Percentiles rank a stretch among this genome's conserved stretches.
Conservation (phyloP, 1,284 basidiomycete species). For the Singerocomus rubriflavus region DNA sequence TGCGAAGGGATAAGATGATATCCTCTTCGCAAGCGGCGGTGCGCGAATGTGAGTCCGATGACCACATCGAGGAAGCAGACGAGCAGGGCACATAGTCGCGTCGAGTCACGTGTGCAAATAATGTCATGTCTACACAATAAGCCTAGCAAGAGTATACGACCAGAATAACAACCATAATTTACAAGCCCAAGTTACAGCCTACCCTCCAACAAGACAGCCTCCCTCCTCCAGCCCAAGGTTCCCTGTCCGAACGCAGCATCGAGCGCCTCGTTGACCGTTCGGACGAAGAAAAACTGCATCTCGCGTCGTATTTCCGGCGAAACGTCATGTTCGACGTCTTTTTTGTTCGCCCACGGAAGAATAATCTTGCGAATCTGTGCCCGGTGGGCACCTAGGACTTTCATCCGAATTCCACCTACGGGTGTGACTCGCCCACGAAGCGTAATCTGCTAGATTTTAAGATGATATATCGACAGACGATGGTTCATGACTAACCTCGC, state of each 20-base stretch:
- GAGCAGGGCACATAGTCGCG: slow-evolving; percentile 16
- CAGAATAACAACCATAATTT: too few relatives aligned
- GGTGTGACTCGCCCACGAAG: slow-evolving; percentile 75
- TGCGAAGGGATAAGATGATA: slow-evolving; percentile 65
- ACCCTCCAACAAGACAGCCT: slow-evolving; percentile 51
- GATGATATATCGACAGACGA: background rate
- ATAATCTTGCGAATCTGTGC: slow-evolving; percentile 80
- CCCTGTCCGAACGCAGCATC: slow-evolving; percentile 77
- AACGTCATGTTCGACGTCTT: slow-evolving; percentile 84
- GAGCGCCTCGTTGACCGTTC: slow-evolving; percentile 74
- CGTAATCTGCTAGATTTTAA: slow-evolving; percentile 52
- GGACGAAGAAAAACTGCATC: slow-evolving; percentile 78
- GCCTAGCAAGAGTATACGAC: too few relatives aligned
- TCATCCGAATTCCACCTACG: slow-evolving; percentile 67
- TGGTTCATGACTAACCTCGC: slow-evolving; percentile 51
- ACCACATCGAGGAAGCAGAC: slow-evolving; percentile 48
- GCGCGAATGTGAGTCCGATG: slow-evolving; percentile 48
- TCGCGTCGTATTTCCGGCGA: slow-evolving; percentile 66
- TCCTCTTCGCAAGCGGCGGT: slow-evolving; percentile 67
- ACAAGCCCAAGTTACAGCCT: slow-evolving; percentile 39
- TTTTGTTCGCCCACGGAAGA: slow-evolving; percentile 77
- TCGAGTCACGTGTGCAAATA: slow-evolving; percentile 25
- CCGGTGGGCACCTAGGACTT: slow-evolving; percentile 79
- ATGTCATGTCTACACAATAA: background rate
- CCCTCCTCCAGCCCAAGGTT: slow-evolving; percentile 55